Evolutionary conservation across 1,284 basidiomycete species (phyloP).

Genomic region (Sutorius eximius): DNA sequence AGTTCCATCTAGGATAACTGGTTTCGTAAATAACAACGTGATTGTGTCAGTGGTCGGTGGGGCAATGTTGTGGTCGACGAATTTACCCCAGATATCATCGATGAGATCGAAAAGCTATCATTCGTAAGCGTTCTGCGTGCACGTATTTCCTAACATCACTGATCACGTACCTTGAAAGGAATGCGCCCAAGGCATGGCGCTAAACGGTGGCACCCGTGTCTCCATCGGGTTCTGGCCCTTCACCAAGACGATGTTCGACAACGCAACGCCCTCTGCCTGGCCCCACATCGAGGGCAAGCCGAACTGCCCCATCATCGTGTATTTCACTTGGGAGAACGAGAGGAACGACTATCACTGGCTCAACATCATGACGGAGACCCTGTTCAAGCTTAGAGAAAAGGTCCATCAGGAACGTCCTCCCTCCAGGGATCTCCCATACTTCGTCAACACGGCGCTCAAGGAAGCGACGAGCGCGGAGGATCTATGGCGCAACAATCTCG

Average conservation of each 20-base stretch:
- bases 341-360: slow-evolving; percentile 30
- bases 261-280: neutral
- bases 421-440: slow-evolving; percentile 7
- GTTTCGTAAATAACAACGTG: neutral
- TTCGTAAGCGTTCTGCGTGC: neutral
- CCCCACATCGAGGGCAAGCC: neutral
- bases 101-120: slow-evolving; percentile 15
- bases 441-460: slow-evolving; percentile 14
- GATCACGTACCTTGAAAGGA: slow-evolving; percentile 6
- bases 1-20: neutral
- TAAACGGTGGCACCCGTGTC: neutral
- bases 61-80: slow-evolving; percentile 22
- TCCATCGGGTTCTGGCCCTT: neutral
- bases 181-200: neutral
- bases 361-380: slow-evolving; percentile 14
- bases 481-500: slow-evolving; percentile 14
- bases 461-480: slow-evolving; percentile 9
- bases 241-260: neutral
- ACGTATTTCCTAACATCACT: neutral
- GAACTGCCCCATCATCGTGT: neutral
- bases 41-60: slow-evolving; percentile 18
- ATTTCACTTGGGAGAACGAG: slow-evolving; percentile 23
- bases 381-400: neutral
- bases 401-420: slow-evolving; percentile 1
- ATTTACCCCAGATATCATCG: slow-evolving; percentile 16